Percentiles rank a stretch among this genome's conserved stretches.
Conservation (phyloP, 352 stramenopile genomes). For the Globisporangium uncinulatum region DNA sequence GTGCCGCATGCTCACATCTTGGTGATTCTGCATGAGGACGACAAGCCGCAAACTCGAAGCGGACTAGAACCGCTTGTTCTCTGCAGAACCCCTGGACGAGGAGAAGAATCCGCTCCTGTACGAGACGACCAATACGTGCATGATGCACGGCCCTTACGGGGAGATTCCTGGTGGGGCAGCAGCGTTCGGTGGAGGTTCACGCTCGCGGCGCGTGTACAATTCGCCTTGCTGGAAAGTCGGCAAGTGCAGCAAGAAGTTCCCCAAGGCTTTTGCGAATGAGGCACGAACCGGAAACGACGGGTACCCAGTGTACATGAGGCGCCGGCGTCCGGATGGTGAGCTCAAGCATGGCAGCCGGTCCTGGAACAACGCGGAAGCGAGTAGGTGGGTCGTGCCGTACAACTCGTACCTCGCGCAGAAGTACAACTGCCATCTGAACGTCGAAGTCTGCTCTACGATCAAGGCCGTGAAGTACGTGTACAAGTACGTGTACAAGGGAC, state of each 20-base stretch:
- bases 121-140: no score
- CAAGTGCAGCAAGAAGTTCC: slow-evolving; percentile 6
- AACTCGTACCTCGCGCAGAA: background rate
- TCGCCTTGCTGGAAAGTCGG: background rate
- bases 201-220: background rate
- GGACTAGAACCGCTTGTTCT: background rate
- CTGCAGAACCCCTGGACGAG: no score
- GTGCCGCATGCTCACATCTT: slow-evolving; percentile 44
- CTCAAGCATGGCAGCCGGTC: background rate
- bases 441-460: background rate
- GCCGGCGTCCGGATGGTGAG: background rate
- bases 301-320: background rate
- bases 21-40: slow-evolving; percentile 28
- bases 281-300: background rate
- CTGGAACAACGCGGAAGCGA: background rate
- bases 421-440: background rate
- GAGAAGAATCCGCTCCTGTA: no score
- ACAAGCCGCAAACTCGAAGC: slow-evolving; percentile 10
- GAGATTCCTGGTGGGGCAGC: no score
- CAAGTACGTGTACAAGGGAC: slow-evolving; percentile 2
- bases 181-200: no score
- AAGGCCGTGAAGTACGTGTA: slow-evolving; percentile 1
- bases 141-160: no score
- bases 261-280: background rate
- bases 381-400: background rate